phyloP scores from a whole-genome alignment of 768 basidiomycete species.

The Suillus paluster region DNA sequence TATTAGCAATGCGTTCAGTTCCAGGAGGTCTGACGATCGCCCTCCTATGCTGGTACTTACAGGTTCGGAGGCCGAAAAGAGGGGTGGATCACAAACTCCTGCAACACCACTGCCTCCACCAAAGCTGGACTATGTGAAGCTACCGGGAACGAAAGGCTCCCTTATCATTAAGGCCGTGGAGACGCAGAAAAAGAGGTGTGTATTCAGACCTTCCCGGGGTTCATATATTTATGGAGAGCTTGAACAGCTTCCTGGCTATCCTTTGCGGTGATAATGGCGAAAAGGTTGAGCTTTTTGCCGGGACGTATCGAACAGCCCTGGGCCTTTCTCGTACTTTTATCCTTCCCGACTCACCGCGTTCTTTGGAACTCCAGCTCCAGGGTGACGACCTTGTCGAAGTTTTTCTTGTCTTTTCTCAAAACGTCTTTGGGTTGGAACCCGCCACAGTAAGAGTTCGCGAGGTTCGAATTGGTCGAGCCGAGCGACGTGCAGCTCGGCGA shows the following conservation, averaged over 20 bases:
- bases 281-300: conserved; percentile 92
- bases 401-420: conserved; percentile 89
- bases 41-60: conserved; percentile 39
- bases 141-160: conserved; percentile 89
- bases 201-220: conserved; percentile 11
- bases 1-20: conserved; percentile 63
- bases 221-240: conserved; percentile 12
- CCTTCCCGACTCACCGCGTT: conserved; percentile 86
- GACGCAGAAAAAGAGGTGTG: conserved; percentile 85
- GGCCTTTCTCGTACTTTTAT: conserved; percentile 93
- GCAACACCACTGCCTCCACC: conserved; percentile 63
- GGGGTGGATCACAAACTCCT: conserved; percentile 35
- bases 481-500: conserved; percentile 82
- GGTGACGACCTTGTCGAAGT: conserved; percentile 93
- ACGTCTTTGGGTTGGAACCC: conserved; percentile 90
- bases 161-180: conserved; percentile 86
- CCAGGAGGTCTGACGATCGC: conserved; percentile 63
- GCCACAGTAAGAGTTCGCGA: conserved; percentile 94
- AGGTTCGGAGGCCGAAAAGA: conserved; percentile 46
- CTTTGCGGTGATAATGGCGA: conserved; percentile 92
- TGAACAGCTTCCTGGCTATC: conserved; percentile 82
- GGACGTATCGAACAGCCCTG: conserved; percentile 87
- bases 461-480: conserved; percentile 87
- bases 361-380: conserved; percentile 85
- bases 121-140: conserved; percentile 89